Evolutionary conservation across 805 yeast genomes (phyloP).

Genomic region (Wickerhamomyces queroliae): DNA sequence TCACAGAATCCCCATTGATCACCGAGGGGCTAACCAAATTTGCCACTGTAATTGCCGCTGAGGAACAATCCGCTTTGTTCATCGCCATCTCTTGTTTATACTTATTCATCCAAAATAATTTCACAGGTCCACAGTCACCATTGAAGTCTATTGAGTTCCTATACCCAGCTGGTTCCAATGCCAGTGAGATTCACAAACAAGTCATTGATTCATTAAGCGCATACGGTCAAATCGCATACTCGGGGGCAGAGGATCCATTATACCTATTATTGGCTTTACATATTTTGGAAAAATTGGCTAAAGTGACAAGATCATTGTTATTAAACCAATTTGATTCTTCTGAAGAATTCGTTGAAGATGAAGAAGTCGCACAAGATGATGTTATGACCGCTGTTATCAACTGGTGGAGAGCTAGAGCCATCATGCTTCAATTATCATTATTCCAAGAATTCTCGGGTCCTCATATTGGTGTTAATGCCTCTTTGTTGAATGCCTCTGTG

Average conservation of each 20-base stretch:
- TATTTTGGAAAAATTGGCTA: constrained; percentile 35
- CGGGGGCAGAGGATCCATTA: constrained; percentile 45
- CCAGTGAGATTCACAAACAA: constrained; percentile 11
- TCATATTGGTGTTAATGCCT: constrained; percentile 28
- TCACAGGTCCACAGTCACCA: constrained; percentile 71
- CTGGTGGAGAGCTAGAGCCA: constrained; percentile 77
- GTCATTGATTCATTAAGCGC: constrained; percentile 37
- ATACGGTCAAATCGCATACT: constrained; percentile 71
- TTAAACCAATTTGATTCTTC: constrained; percentile 19
- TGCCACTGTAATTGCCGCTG: background rate
- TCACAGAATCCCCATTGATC: constrained; percentile 3
- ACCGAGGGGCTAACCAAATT: constrained; percentile 6
- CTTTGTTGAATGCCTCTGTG: constrained; percentile 24
- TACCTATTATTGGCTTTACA: constrained; percentile 37
- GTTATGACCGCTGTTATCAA: constrained; percentile 37
- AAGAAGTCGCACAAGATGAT: constrained; percentile 5
- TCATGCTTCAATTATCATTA: constrained; percentile 60
- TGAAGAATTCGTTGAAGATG: constrained; percentile 21
- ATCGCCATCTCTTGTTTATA: constrained; percentile 57
- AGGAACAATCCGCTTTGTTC: constrained; percentile 9
- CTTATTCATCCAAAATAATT: constrained; percentile 67
- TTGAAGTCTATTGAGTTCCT: constrained; percentile 28
- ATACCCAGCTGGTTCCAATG: constrained; percentile 7
- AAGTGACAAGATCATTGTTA: constrained; percentile 24
- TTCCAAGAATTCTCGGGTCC: constrained; percentile 55